Evolutionary conservation across 768 basidiomycete genomes (phyloP), one percentile per base, ranked within the genome.

Genomic region (Boletellus ananas): DNA sequence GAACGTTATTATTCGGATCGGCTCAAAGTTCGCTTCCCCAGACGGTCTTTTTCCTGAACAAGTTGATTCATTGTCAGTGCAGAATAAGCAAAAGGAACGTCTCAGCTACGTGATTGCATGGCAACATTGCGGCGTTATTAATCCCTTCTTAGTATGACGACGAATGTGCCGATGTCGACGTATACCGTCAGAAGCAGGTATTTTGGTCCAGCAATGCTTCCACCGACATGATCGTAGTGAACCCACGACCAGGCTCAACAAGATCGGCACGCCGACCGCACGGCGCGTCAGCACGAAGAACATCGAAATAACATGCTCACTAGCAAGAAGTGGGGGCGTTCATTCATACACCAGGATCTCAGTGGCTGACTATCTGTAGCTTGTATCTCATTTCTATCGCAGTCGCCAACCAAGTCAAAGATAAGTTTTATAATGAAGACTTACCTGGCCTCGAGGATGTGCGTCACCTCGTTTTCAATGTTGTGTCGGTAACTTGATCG

Each of bases 121-220:
- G 34, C 18, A 23, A 25, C 18, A 0, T 31, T 33, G 43, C 23
- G 23, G 8, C 34, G 23, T 29, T 56, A 45, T 41, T 60, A 43
- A 58, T 46, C 18, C 47, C 54, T 17, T 37, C 40, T 38, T 54
- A 92, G 90, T 92, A 92, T 59, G 85, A 91, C 57, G 84, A 83
- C 25, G 83, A 89, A 57, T 92, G 90, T 63, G 60, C 62, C 14
- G 88, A 90, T 64, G 79, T 87, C 18, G 87, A 88, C 59, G 65
- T 74, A 18, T 78, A 81, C 59, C 83, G 86, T 43, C 87, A 89
- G 73, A 92, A 90, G 68, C 89, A 91, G 79, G 90, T 60, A 55
- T 45, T 51, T 49, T 42, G 14, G 5, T 45, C 38, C 23, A 12
- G n/a, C 17, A 25, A 39, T 36, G 21, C 42, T 49, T 13, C 34